Conservation (phyloP, 1,284 basidiomycete species). For the Earliella scabrosa region DNA sequence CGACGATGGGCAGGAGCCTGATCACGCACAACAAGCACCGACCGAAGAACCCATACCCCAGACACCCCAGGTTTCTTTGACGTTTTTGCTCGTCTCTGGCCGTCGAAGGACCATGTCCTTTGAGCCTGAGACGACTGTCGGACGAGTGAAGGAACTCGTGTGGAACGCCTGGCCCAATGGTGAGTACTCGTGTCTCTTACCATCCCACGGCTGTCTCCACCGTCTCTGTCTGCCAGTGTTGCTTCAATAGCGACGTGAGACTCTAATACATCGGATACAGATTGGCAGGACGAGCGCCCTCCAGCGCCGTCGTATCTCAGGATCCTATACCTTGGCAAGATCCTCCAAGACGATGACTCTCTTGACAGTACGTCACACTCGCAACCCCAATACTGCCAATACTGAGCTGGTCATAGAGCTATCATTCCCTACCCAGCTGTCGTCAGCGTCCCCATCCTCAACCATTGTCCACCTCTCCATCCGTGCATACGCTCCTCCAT, state of each 20-base stretch:
- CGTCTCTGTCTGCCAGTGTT: neutral
- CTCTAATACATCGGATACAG: constrained; percentile 39
- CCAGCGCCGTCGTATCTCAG: constrained; percentile 81
- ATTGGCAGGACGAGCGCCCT: constrained; percentile 83
- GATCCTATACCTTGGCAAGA: constrained; percentile 81
- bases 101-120: constrained; percentile 76
- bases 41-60: constrained; percentile 48
- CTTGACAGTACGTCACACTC: constrained; percentile 58
- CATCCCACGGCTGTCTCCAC: neutral
- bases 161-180: constrained; percentile 86
- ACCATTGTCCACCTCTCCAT: constrained; percentile 86
- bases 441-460: constrained; percentile 40
- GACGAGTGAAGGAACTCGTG: constrained; percentile 82
- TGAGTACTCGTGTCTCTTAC: constrained; percentile 39
- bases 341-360: constrained; percentile 84
- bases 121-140: constrained; percentile 78
- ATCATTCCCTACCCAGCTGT: constrained; percentile 51
- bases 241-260: neutral
- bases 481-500: constrained; percentile 60
- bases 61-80: constrained; percentile 68
- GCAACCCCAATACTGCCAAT: neutral
- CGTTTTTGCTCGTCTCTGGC: constrained; percentile 80
- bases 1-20: constrained; percentile 23
- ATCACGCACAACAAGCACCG: constrained; percentile 20
- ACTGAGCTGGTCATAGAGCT: constrained; percentile 41